Base-by-base conservation (phyloP, 2,329 filamentous ascomycete species). In the Thielaviopsis populi region DNA sequence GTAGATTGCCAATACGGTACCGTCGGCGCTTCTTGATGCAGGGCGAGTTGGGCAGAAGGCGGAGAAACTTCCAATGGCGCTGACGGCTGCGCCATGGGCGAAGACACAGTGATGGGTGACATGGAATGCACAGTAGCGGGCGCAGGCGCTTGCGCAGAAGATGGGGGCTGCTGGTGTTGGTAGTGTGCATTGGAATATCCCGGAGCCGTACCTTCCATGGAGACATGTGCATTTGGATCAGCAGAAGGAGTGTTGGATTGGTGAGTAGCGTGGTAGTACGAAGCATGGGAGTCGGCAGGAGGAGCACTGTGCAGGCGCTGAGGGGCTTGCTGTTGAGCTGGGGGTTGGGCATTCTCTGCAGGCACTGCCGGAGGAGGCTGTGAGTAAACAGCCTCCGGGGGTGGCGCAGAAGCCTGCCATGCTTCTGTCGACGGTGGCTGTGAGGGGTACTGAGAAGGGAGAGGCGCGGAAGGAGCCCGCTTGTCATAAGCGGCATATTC, bases 231-330 rank as follows among this genome's bases (percentile, higher is more conserved):
- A 48, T 42, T 63, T 3, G 64, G 41, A 24, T 62, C 62, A 15
- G 43, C 41, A 17, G 65, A 63, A 15, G 67, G 67, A 19, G 63
- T 62, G 27, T 42, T 66, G 69, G 73, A 68, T 3, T 71, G 66
- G 30, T 70, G 70, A 13, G 67, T 68, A 0, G 70, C 68, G 27
- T 75, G 78, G 71, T 86, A 87, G 69, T 82, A 85, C 10, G 78
- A 77, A 11, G 79, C 76, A 65, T 77, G 81, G 1, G 81, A 76
- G 65, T 87, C 83, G 17, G 76, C 67, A 42, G 72, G 70, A 40
- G 72, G 69, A 7, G 64, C 65, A 30, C 37, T 63, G n/a, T 67
- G 70, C 41, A 69, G 71, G 48, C 42, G 59, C 17, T 63, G 61
- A 15, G 61, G 13, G 22, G 22, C 15, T 41, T 53, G 42, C 19